phyloP scores from a whole-genome alignment of 2,329 filamentous ascomycete species.

The Biscogniauxia sp. region DNA sequence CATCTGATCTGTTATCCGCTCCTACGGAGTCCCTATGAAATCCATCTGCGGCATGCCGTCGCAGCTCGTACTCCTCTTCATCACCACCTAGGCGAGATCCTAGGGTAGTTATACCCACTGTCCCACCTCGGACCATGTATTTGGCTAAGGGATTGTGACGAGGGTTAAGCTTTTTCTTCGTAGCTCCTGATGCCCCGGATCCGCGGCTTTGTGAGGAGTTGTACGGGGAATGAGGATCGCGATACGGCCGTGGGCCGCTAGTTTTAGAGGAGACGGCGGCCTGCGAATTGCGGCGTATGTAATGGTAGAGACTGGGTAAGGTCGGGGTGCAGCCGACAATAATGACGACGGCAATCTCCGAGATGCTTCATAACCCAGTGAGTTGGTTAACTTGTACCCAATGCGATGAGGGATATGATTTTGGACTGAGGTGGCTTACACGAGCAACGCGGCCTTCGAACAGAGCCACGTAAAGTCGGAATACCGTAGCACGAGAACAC shows the following conservation, averaged over 20 bases:
- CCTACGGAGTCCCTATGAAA: not conserved
- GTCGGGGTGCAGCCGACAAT: conserved; percentile 9
- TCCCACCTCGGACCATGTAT: not conserved
- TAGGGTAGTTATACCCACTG: no score
- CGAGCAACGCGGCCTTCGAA: not conserved
- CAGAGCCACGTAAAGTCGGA: not conserved
- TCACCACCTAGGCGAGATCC: no score
- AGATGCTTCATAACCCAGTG: not conserved
- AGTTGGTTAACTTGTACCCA: not conserved
- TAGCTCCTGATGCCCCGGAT: not conserved
- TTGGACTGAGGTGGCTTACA: not conserved
- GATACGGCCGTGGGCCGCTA: not conserved
- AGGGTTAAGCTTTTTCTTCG: not conserved
- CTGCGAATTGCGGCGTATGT: not conserved
- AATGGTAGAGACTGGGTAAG: conserved; percentile 1
- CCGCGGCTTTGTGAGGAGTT: not conserved
- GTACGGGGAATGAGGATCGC: not conserved
- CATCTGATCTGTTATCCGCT: not conserved
- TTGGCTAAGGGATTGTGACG: not conserved
- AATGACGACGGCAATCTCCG: conserved; percentile 8
- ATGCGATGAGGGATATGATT: not conserved
- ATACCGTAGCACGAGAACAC: not conserved
- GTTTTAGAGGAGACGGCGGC: not conserved
- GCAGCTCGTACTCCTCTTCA: no score
- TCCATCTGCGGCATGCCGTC: not conserved